These are phyloP conservation scores for Cladophialophora immunda DNA, from an alignment of 2,329 filamentous ascomycete species.

Conservation along the genomic window DNA sequence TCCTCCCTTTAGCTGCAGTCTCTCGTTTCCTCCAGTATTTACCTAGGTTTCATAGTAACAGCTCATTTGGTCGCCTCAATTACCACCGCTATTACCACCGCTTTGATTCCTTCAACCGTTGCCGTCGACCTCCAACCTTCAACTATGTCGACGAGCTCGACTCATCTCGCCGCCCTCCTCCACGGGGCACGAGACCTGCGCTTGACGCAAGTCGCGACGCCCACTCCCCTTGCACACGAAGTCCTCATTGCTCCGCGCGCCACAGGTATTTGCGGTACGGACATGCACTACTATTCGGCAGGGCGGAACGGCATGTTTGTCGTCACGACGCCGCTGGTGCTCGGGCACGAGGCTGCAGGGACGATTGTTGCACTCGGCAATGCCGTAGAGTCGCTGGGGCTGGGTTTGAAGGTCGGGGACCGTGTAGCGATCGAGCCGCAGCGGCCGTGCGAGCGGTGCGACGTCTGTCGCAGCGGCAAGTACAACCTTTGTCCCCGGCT, in stretches of 20 bases:
- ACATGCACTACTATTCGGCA: conserved; percentile 85
- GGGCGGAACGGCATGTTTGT: conserved; percentile 87
- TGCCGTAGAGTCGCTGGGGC: conserved; percentile 31
- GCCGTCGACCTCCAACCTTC: not conserved
- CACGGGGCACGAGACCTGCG: conserved; percentile 68
- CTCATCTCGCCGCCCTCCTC: conserved; percentile 49
- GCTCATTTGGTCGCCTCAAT: too few relatives aligned
- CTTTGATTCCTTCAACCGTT: not conserved
- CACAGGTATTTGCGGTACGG: conserved; percentile 75
- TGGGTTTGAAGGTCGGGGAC: conserved; percentile 68
- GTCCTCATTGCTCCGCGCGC: conserved; percentile 55
- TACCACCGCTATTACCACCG: not conserved
- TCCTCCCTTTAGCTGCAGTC: too few relatives aligned
- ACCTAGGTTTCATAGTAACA: too few relatives aligned
- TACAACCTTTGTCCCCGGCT: conserved; percentile 70
- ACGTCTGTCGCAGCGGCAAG: conserved; percentile 62
- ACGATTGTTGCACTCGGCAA: conserved; percentile 70
- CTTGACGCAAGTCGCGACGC: conserved; percentile 52
- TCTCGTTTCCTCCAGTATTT: too few relatives aligned
- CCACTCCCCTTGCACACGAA: conserved; percentile 60
- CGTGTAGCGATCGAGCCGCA: conserved; percentile 91
- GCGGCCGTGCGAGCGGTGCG: conserved; percentile 75
- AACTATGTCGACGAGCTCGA: conserved; percentile 14
- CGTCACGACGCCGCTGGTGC: conserved; percentile 80
- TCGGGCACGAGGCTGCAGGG: conserved; percentile 80